phyloP scores from a whole-genome alignment of 257 asterid genomes.

The Fraxinus americana region DNA sequence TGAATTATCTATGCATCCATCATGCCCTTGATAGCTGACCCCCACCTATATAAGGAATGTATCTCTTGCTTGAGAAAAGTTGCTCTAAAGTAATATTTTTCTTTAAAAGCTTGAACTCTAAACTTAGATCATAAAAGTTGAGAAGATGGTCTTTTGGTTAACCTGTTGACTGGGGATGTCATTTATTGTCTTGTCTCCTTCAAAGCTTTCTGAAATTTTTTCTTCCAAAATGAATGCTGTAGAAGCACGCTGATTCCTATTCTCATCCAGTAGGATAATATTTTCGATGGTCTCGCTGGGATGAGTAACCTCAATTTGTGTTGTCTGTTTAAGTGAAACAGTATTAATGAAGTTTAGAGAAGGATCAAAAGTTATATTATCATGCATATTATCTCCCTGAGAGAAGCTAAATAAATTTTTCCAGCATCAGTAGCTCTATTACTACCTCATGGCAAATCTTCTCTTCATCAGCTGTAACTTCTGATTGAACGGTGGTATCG shows the following conservation, averaged over 20 bases:
- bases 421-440: background rate
- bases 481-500: slow-evolving; percentile 3
- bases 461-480: slow-evolving; percentile 18
- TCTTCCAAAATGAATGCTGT: slow-evolving; percentile 14
- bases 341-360: background rate
- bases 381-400: background rate
- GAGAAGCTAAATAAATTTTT: slow-evolving; percentile 7
- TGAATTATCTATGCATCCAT: slow-evolving; percentile 8
- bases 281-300: slow-evolving; percentile 10
- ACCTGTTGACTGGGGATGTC: slow-evolving; percentile 30
- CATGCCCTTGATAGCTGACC: slow-evolving; percentile 12
- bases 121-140: background rate
- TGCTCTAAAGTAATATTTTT: background rate
- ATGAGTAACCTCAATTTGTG: slow-evolving; percentile 14
- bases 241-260: background rate
- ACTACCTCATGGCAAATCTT: slow-evolving; percentile 6
- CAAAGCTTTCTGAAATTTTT: slow-evolving; percentile 17
- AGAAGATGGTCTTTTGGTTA: slow-evolving; percentile 11
- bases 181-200: background rate
- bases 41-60: slow-evolving; percentile 11
- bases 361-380: background rate
- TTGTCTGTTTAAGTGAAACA: slow-evolving; percentile 19
- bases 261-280: slow-evolving; percentile 7
- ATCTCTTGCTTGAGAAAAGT: background rate
- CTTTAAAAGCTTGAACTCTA: background rate